A percentile compares a stretch with the other conserved stretches of the same genome.
phyloP scores from a whole-genome alignment of 768 basidiomycete genomes.

The Cystobasidium onofrii region DNA sequence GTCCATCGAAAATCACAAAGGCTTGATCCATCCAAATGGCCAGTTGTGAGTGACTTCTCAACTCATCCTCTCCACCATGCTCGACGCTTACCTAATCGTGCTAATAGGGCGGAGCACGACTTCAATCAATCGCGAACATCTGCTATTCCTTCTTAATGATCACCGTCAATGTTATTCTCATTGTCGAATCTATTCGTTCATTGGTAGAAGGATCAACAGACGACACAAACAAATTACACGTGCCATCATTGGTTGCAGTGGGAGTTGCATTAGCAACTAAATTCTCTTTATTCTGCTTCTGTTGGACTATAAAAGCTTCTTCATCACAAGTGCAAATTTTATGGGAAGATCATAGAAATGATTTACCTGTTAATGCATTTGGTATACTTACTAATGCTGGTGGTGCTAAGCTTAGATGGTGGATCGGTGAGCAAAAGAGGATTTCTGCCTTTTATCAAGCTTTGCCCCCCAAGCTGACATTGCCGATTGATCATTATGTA shows the following conservation, averaged over 20 bases:
- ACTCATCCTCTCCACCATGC: not conserved
- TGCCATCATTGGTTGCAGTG: conserved; percentile 43
- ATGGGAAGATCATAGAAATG: conserved; percentile 48
- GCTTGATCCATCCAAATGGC: conserved; percentile 29
- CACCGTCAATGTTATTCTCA: conserved; percentile 69
- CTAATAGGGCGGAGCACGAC: conserved; percentile 23
- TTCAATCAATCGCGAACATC: conserved; percentile 32
- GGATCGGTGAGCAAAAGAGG: conserved; percentile 53
- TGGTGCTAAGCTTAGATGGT: conserved; percentile 48
- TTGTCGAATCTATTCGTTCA: conserved; percentile 76
- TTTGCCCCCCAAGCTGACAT: conserved; percentile 50
- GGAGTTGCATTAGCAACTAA: conserved; percentile 49
- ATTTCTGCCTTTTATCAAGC: conserved; percentile 71
- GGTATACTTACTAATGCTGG: conserved; percentile 48
- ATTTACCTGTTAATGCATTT: conserved; percentile 35
- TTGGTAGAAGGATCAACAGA: conserved; percentile 55
- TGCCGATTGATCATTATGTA: not conserved
- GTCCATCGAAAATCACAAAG: conserved; percentile 29
- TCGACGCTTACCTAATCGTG: not conserved
- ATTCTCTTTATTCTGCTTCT: conserved; percentile 76
- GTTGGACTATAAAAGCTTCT: conserved; percentile 63
- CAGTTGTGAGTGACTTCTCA: not conserved
- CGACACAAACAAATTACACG: conserved; percentile 59
- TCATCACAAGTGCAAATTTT: conserved; percentile 90
- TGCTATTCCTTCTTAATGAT: conserved; percentile 57